Evolutionary conservation across 2,329 filamentous ascomycete genomes (phyloP), one percentile per base, ranked within the genome.

Genomic region (Hypoxylon sp.): DNA sequence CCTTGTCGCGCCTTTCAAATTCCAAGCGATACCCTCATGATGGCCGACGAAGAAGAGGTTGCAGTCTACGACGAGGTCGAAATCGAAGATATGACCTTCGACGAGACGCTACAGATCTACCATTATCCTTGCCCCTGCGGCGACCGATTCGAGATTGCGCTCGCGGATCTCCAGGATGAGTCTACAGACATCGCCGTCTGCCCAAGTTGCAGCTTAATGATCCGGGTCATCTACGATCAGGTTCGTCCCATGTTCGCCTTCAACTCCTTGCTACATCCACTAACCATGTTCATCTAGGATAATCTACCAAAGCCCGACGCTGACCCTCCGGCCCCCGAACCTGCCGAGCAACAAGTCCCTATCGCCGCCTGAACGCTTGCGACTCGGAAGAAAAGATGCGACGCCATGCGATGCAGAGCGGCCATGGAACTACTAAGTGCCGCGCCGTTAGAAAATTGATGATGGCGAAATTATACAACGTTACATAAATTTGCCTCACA

Each of bases 1-100:
- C 44, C 13, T 44, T 51, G 44, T 51, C 27, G n/a, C 10, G 19
- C 10, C 31, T 32, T 42, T 19, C 8, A 27, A 7, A 19, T 10
- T 15, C 13, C 11, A n/a, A n/a, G 8, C 57, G 13, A 24, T 24
- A 29, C 82, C 52, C 47, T 73, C 62, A 91, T 90, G 88, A 85
- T 89, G 37, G 89, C 90, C 78, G 87, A 91, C 71, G 85, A 88
- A 58, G 83, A 83, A 52, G 79, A 82, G 35, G 81, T 91, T 63
- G 89, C 91, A 73, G 93, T 97, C 79, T 98, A 98, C 85, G 95
- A 98, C 78, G 95, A 98, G 82, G 95, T 98, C 81, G 95, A 98
- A 80, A 98, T 98, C 83, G 95, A 98, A 81, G 96, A 99, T 82
- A 97, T 98, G 94, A 96, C 92, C 76, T 98, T 89, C 80, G 94